Percentiles rank a stretch among this genome's conserved stretches.
These are phyloP conservation scores for Leishmania martiniquensis DNA, from an alignment of 208 protist species.

Conservation along the genomic window DNA sequence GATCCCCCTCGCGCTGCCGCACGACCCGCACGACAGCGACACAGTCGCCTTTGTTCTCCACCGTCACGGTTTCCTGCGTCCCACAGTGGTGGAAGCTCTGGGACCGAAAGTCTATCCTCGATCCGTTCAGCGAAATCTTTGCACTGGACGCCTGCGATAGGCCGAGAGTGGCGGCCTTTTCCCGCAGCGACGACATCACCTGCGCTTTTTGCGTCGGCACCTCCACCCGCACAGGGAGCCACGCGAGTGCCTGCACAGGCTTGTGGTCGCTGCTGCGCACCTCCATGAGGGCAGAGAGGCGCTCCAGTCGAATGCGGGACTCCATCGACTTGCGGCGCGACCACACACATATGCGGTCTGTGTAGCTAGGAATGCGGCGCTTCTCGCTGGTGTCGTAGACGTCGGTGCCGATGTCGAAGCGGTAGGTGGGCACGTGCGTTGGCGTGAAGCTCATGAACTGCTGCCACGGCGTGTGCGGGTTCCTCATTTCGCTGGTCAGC, in stretches of 20 bases:
- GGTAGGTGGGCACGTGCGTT: conserved; percentile 90
- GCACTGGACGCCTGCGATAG: conserved; percentile 51
- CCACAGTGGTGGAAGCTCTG: conserved; percentile 64
- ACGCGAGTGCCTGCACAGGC: conserved; percentile 68
- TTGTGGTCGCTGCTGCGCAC: conserved; percentile 87
- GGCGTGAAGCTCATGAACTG: conserved; percentile 78
- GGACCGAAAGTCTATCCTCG: conserved; percentile 62
- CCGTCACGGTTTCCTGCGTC: conserved; percentile 34
- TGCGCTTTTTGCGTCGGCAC: conserved; percentile 51
- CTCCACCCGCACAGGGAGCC: conserved; percentile 71
- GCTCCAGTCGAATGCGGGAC: conserved; percentile 46
- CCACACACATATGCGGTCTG: conserved; percentile 87
- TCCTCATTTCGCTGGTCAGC: conserved; percentile 65
- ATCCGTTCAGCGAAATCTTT: conserved; percentile 38
- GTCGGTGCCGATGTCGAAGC: conserved; percentile 89
- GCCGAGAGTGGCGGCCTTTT: conserved; percentile 46
- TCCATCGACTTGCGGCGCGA: conserved; percentile 43
- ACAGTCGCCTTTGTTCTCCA: conserved; percentile 77
- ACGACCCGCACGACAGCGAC: conserved; percentile 68
- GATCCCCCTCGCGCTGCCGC: conserved; percentile 47
- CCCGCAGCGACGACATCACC: conserved; percentile 52
- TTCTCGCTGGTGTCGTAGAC: conserved; percentile 94
- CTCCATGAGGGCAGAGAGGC: conserved; percentile 46
- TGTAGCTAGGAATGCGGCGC: conserved; percentile 88
- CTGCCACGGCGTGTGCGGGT: conserved; percentile 76